Conservation (phyloP, 176 grass and related monocot species). For the Bothriochloa decipiens region DNA sequence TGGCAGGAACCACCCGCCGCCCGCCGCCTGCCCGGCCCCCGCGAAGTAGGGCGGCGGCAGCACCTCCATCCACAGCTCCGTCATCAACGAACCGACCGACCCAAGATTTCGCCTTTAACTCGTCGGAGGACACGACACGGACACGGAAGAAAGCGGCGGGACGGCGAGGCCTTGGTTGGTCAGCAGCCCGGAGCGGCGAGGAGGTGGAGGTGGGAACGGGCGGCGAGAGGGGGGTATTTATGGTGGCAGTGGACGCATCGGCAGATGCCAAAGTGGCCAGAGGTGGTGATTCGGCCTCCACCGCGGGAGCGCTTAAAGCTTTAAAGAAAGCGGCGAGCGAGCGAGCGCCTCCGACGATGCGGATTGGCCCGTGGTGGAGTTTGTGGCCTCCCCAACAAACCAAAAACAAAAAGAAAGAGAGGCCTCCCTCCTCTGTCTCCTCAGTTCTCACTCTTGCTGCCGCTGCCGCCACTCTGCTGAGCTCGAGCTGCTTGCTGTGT, state of each 20-base stretch:
- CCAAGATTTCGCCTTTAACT: slow-evolving; percentile 21
- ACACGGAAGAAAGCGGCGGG: background rate
- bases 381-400: slow-evolving; percentile 71
- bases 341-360: slow-evolving; percentile 27
- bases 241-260: slow-evolving; percentile 1
- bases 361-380: slow-evolving; percentile 66
- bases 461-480: background rate
- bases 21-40: slow-evolving; percentile 28
- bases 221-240: slow-evolving; percentile 40
- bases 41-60: slow-evolving; percentile 63
- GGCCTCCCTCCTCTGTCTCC: too few species aligned
- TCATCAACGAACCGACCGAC: slow-evolving; percentile 28
- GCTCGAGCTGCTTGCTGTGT: background rate
- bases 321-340: slow-evolving; percentile 32
- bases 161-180: background rate
- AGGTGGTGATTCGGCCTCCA: slow-evolving; percentile 57
- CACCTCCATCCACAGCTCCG: slow-evolving; percentile 80
- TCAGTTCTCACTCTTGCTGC: background rate
- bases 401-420: slow-evolving; percentile 39
- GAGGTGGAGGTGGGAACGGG: slow-evolving; percentile 26
- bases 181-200: background rate
- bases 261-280: slow-evolving; percentile 63
- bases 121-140: background rate
- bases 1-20: slow-evolving; percentile 38
- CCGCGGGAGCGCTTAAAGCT: slow-evolving; percentile 37